These are phyloP conservation scores for Quercus suber DNA, from an alignment of 306 rosid species.

Conservation along the genomic window DNA sequence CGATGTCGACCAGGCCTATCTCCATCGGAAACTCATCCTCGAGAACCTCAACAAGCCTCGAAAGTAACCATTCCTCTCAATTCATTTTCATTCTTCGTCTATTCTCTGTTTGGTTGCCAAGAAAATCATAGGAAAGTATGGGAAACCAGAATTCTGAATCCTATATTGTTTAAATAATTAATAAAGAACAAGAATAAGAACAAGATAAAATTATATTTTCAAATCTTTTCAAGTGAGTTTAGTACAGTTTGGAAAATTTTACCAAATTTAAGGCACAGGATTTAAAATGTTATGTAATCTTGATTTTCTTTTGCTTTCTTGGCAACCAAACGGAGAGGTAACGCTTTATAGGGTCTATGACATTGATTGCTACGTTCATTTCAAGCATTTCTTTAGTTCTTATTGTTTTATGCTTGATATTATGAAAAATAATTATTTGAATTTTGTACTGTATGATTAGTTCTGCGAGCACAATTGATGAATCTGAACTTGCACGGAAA, in stretches of 20 bases:
- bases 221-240: background rate
- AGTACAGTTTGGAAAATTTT: background rate
- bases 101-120: constrained; percentile 1
- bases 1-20: constrained; percentile 52
- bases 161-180: background rate
- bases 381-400: background rate
- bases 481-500: constrained; percentile 50
- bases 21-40: constrained; percentile 51
- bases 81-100: background rate
- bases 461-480: constrained; percentile 34
- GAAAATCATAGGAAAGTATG: background rate
- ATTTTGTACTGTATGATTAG: constrained; percentile 14
- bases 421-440: background rate
- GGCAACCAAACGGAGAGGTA: background rate
- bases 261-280: background rate
- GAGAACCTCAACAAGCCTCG: constrained; percentile 28
- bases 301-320: background rate
- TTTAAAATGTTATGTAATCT: background rate
- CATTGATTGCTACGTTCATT: background rate
- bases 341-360: background rate
- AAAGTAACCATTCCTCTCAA: constrained; percentile 21
- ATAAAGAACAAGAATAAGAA: background rate
- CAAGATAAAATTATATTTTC: too few species aligned
- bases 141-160: background rate
- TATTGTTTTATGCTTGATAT: background rate